Base-by-base conservation (phyloP, 208 protist genomes). In the Spongospora subterranea region DNA sequence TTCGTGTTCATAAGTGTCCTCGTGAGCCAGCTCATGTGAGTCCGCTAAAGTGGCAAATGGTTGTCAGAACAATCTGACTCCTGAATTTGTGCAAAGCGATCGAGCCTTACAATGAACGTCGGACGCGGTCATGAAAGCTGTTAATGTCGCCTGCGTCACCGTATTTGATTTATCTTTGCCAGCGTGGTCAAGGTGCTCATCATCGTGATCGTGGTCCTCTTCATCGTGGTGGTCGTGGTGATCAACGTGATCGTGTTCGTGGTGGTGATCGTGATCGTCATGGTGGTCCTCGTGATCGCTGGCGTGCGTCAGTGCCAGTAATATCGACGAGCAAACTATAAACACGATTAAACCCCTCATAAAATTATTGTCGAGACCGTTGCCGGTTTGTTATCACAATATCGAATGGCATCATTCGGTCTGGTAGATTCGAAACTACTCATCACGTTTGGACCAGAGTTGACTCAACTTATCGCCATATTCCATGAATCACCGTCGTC, bases 141-240 rank as follows among this genome's bases (percentile, higher is more conserved):
- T 40, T n/a, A 82, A 82, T 6, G 71, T 82, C 71, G 71, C 71
- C n/a, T 6, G 6, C 71, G 71, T 82, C 71, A 17, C 35, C 71
- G 71, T 82, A 6, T 6, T 82, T n/a, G 71, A 82, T 43, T 82
- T 82, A n/a, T 82, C 71, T 43, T 82, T 82, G n/a, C 71, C 71
- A 17, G 71, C 6, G 40, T 82, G 71, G n/a, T 82, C 71, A 6
- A 39, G 40, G 35, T 82, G 71, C 71, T 82, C 71, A 82, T 82
- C 71, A n/a, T 82, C 71, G 71, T 82, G 71, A 43, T 82, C 71
- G 71, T 82, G 71, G 35, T 82, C 71, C n/a, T 82, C 71, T 43
- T 82, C 71, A n/a, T 82, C 71, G n/a, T 82, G 71, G 35, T 82
- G 71, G n/a, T 82, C 71, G n/a, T 82, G 71, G n/a, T 82, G 71